Base-by-base conservation (phyloP, 148 eudicot genomes). In the Rhododendron ferrugineum region DNA sequence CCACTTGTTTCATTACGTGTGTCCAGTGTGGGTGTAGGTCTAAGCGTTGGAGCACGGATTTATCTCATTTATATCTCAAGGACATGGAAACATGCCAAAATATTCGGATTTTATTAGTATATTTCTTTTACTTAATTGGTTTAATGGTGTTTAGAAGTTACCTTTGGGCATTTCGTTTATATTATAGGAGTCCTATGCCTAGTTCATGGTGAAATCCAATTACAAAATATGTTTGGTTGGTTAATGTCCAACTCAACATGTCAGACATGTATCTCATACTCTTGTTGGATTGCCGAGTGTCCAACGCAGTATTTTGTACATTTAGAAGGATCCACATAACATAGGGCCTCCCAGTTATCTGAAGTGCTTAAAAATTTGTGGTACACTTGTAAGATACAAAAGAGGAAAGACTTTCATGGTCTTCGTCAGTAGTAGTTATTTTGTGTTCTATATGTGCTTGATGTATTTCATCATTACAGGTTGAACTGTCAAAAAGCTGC, bases 401-500 rank as follows among this genome's bases (percentile, higher is more conserved):
- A 32, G 6, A 66, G 22, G 49, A 36, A 46, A 82, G 22, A 13
- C 20, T 83, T 83, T 70, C 44, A 46, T 47, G 44, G 77, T 32
- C 85, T 28, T 49, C 64, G 1, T 62, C 14, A 82, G 75, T 62
- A 79, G 3, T 78, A 14, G 46, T 28, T 68, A 11, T 30, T 44
- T 50, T 49, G 87, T 47, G 26, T 58, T 78, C 28, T 20, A 36
- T 56, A 26, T 37, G 18, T 7, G 6, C 64, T 64, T 22, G 62
- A 80, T 49, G 16, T 74, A 68, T 79, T 14, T 77, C 32, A 28
- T 18, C 82, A 10, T 68, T 66, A 85, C 90, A 95, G 98, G 90
- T 88, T 95, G 82, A 94, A 92, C 83, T 93, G 97, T 89, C 98
- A 93, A 86, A 93, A 94, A 83, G 94, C 95, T 70, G 98, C 98